Conservation (phyloP, 169 alveolate species). For the Plasmodium cynomolgi region DNA sequence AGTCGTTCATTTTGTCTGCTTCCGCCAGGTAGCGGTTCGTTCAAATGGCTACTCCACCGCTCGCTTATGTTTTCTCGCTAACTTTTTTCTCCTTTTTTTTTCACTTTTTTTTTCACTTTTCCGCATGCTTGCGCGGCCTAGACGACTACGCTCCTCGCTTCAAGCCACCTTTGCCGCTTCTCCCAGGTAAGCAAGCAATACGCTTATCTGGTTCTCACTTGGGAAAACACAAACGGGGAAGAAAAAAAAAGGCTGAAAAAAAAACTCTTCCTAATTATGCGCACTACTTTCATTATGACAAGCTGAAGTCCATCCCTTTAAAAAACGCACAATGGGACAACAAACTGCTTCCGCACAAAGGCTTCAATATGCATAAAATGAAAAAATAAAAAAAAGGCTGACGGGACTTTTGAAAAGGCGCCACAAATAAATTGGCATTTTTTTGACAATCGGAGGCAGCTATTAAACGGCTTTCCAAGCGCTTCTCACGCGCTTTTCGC, state of each 20-base stretch:
- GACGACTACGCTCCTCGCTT: background rate
- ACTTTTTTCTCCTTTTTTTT: background rate
- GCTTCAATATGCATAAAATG: background rate
- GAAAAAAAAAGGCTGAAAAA: background rate
- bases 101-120: background rate
- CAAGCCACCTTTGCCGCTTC: background rate
- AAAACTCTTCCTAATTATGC: background rate
- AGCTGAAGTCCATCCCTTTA: background rate
- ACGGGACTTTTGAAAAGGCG: background rate
- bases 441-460: background rate
- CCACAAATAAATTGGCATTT: conserved; percentile 3
- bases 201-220: background rate
- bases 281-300: background rate
- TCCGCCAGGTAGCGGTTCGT: background rate
- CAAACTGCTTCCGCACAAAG: background rate
- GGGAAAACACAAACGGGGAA: background rate
- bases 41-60: background rate
- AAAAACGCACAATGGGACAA: background rate
- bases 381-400: background rate
- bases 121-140: background rate
- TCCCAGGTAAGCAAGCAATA: background rate
- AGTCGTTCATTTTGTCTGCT: conserved; percentile 52
- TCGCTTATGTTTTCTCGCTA: background rate
- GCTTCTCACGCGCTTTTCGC: background rate
- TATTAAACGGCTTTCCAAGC: background rate